Evolutionary conservation across 2,329 filamentous ascomycete species (phyloP), one percentile per base, ranked within the genome.

Genomic region (Monilinia fructicola): DNA sequence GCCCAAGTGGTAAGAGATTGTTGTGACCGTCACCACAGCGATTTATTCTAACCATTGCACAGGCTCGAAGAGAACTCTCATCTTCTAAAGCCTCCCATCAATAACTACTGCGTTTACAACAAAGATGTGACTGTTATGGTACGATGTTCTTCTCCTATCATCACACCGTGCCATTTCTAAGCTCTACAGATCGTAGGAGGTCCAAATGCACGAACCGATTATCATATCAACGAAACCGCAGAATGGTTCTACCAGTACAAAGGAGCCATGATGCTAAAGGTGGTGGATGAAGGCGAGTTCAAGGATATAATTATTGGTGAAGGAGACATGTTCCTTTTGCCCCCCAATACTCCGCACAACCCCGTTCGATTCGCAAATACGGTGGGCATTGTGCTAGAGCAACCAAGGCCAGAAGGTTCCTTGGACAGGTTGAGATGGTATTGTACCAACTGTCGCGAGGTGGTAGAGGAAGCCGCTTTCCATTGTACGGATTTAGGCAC

Each of bases 161-260:
- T 44, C 23, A 23, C 46, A 12, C 4, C 14, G 31, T 16, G 52
- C 61, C 66, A 69, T 31, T 40, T 40, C 53, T 54, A 66, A 58
- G 28, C 23, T 48, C 5, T n/a, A 12, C 71, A 88, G 90, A 93
- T 97, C 74, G 93, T 99, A 69, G 95, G 95, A 77, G 95, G 95
- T 16, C 95, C 95, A 75, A 98, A 98, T 79, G 92, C 92, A 69
- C 88, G 95, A 71, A 97, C 93, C 66, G 95, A 98, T 83, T 99
- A 97, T 83, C 95, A 98, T 84, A 94, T 98, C 85, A 98, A 98
- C 83, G 83, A 88, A 74, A 98, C 94, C 0, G 88, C 95, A 16
- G 95, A 98, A 79, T 98, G 93, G 89, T 99, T 98, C 87, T 98
- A 95, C 84, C 94, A 98, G 79, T 88, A 97, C 85, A 88, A 89